Evolutionary conservation across 2,329 filamentous ascomycete genomes (phyloP).

Genomic region (Blastomyces silverae): DNA sequence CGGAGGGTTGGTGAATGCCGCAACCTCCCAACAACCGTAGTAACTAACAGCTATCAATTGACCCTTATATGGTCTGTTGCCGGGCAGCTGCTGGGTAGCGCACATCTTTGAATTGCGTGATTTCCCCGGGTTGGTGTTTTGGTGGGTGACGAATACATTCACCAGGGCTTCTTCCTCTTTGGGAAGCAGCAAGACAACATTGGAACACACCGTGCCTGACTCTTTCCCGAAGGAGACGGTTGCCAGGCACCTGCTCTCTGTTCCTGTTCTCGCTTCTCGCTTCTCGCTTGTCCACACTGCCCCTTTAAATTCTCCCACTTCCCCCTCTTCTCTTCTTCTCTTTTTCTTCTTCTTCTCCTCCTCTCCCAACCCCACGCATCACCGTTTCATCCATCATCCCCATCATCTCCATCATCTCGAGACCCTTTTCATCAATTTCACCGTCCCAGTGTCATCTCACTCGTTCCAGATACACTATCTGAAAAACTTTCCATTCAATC

Average conservation of each 20-base stretch:
- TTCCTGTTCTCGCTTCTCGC: background rate
- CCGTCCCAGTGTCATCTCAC: background rate
- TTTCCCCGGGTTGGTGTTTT: background rate
- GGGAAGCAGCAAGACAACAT: background rate
- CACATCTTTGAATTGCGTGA: background rate
- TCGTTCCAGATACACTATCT: conserved; percentile 11
- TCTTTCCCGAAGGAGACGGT: background rate
- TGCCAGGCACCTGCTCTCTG: background rate
- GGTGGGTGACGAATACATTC: background rate
- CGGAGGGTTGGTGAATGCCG: background rate
- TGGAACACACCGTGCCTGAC: background rate
- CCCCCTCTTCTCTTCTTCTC: conserved; percentile 13
- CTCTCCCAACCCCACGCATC: background rate
- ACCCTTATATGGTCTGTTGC: background rate
- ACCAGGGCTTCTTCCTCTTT: conserved; percentile 1
- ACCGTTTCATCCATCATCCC: background rate
- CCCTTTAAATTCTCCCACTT: conserved; percentile 17
- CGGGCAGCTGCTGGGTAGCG: background rate
- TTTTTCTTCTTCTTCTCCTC: background rate
- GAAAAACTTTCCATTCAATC: conserved; percentile 10
- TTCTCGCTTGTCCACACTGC: conserved; percentile 6
- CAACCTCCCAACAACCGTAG: background rate
- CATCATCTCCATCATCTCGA: conserved; percentile 3
- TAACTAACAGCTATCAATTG: background rate
- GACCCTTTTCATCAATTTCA: background rate